These are phyloP conservation scores for Scolecobasidium constrictum DNA, from an alignment of 2,329 filamentous ascomycete genomes.

Conservation along the genomic window DNA sequence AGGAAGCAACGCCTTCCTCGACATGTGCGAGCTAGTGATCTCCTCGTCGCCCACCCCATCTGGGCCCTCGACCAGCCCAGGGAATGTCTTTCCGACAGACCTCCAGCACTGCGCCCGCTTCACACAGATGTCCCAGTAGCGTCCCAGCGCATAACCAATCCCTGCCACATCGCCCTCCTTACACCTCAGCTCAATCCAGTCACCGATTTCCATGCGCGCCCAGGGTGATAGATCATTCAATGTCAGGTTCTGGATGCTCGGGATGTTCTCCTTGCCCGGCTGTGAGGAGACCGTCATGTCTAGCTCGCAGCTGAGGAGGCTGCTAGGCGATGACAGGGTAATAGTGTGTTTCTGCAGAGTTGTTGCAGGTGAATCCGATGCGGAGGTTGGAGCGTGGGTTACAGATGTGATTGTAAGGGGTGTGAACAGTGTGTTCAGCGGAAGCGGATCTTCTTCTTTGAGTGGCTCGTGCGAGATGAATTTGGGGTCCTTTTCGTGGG, in stretches of 20 bases:
- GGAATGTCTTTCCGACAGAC: conserved; percentile 1
- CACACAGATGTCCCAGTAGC: conserved; percentile 53
- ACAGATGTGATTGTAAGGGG: conserved; percentile 52
- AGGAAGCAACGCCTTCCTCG: conserved; percentile 39
- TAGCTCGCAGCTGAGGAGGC: conserved; percentile 47
- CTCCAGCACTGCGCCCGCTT: conserved; percentile 55
- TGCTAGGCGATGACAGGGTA: conserved; percentile 37
- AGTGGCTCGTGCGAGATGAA: conserved; percentile 53
- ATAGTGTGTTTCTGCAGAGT: conserved; percentile 38
- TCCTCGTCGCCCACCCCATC: conserved; percentile 12
- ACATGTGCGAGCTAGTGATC: conserved; percentile 14
- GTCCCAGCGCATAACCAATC: conserved; percentile 55
- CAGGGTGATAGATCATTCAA: conserved; percentile 47
- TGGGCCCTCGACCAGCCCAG: not conserved
- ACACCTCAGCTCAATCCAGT: conserved; percentile 36
- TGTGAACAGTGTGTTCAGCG: conserved; percentile 62
- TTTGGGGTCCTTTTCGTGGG: not conserved
- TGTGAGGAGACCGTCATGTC: conserved; percentile 41
- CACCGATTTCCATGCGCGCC: conserved; percentile 47
- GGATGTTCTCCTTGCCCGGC: conserved; percentile 29
- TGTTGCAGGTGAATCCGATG: conserved; percentile 27
- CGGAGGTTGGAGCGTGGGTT: conserved; percentile 23
- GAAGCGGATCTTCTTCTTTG: conserved; percentile 52
- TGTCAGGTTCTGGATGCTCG: conserved; percentile 41
- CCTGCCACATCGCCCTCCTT: conserved; percentile 44